Evolutionary conservation across 2,329 filamentous ascomycete species (phyloP).

Genomic region (Hysterium pulicare): DNA sequence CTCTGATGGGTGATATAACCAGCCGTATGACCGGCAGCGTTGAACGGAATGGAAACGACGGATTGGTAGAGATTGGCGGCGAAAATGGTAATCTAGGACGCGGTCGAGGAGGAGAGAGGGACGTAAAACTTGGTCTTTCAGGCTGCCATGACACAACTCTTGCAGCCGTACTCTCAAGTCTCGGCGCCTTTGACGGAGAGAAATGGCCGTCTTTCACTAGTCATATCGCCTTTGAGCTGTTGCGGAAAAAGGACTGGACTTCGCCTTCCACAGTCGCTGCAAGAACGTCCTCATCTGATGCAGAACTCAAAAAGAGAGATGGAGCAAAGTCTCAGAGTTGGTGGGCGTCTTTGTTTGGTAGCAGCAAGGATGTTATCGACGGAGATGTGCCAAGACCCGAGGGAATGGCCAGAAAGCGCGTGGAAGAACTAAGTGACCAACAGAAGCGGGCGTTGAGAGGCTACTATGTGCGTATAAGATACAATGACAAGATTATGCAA

Average conservation of each 20-base stretch:
- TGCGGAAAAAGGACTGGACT: conserved; percentile 52
- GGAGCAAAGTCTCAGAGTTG: conserved; percentile 23
- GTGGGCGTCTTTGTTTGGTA: conserved; percentile 37
- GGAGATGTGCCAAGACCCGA: conserved; percentile 12
- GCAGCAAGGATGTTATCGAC: conserved; percentile 11
- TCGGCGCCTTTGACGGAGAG: conserved; percentile 71
- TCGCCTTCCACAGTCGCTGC: conserved; percentile 5
- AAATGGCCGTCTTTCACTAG: conserved; percentile 93
- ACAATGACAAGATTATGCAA: conserved; percentile 80
- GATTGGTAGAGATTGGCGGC: conserved; percentile 40
- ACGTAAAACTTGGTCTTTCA: conserved; percentile 71
- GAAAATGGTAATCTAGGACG: conserved; percentile 30
- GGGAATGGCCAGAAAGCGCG: conserved; percentile 60
- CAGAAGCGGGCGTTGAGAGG: conserved; percentile 63
- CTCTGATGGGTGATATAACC: conserved; percentile 78
- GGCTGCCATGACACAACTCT: conserved; percentile 95
- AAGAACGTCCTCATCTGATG: conserved; percentile 1
- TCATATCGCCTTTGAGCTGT: conserved; percentile 87
- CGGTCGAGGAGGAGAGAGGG: conserved; percentile 47
- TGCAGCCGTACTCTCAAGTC: conserved; percentile 69
- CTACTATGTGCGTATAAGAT: conserved; percentile 86
- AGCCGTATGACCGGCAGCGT: conserved; percentile 42
- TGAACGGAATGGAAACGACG: conserved; percentile 33
- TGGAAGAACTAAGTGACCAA: conserved; percentile 52
- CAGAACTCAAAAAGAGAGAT: conserved; percentile 2